These are phyloP conservation scores for Stachybotrys echinatus DNA, from an alignment of 2,329 filamentous ascomycete genomes.

Conservation along the genomic window DNA sequence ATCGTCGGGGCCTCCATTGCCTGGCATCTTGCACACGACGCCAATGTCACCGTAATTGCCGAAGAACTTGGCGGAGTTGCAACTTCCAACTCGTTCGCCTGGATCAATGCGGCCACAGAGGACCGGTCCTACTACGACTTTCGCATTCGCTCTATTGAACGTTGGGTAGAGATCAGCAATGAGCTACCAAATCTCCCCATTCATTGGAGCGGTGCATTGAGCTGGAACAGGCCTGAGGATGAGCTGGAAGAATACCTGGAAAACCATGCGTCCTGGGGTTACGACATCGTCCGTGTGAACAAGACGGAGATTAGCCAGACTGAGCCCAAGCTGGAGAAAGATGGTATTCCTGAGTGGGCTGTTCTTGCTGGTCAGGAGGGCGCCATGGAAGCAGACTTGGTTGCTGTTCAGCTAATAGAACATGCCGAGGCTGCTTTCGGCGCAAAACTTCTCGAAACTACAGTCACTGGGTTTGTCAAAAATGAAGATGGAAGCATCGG, in stretches of 20 bases:
- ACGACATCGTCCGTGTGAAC: slow-evolving; percentile 15
- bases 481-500: slow-evolving; percentile 6
- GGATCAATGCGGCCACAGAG: slow-evolving; percentile 22
- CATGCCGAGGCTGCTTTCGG: slow-evolving; percentile 10
- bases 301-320: slow-evolving; percentile 10
- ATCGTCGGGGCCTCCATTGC: slow-evolving; percentile 24
- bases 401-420: slow-evolving; percentile 13
- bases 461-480: slow-evolving; percentile 10
- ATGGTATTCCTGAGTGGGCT: slow-evolving; percentile 15
- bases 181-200: slow-evolving; percentile 16
- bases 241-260: slow-evolving; percentile 14
- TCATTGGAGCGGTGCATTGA: slow-evolving; percentile 17
- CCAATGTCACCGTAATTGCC: slow-evolving; percentile 21
- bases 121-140: slow-evolving; percentile 22
- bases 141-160: slow-evolving; percentile 19
- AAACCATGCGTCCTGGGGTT: slow-evolving; percentile 16
- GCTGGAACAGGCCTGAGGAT: slow-evolving; percentile 14
- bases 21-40: slow-evolving; percentile 19
- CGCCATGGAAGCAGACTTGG: slow-evolving; percentile 20
- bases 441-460: slow-evolving; percentile 8
- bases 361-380: slow-evolving; percentile 16
- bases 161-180: slow-evolving; percentile 15
- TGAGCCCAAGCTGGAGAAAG: slow-evolving; percentile 14
- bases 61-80: slow-evolving; percentile 20
- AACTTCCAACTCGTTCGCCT: slow-evolving; percentile 24